These are phyloP conservation scores for Aspergillus bertholletiae DNA, from an alignment of 495 filamentous ascomycete species.

Conservation along the genomic window DNA sequence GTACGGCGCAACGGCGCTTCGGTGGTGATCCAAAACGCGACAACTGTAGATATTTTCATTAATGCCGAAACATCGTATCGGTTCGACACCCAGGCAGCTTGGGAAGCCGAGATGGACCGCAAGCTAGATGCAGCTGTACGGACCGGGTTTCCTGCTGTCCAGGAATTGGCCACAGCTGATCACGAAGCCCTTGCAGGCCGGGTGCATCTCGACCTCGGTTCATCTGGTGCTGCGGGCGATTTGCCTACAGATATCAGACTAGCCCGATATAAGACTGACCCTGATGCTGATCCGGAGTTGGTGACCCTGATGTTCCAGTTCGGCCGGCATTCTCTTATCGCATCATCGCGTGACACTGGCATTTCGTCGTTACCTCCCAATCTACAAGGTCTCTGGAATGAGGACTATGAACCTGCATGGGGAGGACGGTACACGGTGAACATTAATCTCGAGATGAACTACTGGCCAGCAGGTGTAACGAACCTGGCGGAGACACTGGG, in stretches of 20 bases:
- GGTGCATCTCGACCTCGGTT: constrained; percentile 17
- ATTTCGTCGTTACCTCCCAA: constrained; percentile 38
- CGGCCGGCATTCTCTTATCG: constrained; percentile 34
- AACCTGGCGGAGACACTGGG: constrained; percentile 20
- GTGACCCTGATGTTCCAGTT: constrained; percentile 34
- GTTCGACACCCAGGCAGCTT: not conserved
- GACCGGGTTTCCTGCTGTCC: constrained; percentile 6
- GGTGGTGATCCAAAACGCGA: not conserved
- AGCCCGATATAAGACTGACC: constrained; percentile 5
- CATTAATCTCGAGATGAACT: constrained; percentile 54
- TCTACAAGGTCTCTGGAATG: constrained; percentile 52
- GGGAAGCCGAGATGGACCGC: constrained; percentile 1
- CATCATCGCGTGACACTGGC: constrained; percentile 26
- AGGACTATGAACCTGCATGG: constrained; percentile 39
- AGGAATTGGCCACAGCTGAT: constrained; percentile 11
- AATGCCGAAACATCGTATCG: constrained; percentile 14
- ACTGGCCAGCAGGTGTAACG: constrained; percentile 43
- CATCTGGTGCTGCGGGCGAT: constrained; percentile 3
- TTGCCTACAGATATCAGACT: constrained; percentile 19
- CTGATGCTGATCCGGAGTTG: constrained; percentile 23
- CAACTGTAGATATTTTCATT: constrained; percentile 14
- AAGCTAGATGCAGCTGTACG: constrained; percentile 7
- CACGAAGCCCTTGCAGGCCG: constrained; percentile 14
- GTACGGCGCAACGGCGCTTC: not conserved
- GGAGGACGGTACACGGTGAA: constrained; percentile 49